phyloP scores from a whole-genome alignment of 139 green algal genomes.

The Marvania coccoides region DNA sequence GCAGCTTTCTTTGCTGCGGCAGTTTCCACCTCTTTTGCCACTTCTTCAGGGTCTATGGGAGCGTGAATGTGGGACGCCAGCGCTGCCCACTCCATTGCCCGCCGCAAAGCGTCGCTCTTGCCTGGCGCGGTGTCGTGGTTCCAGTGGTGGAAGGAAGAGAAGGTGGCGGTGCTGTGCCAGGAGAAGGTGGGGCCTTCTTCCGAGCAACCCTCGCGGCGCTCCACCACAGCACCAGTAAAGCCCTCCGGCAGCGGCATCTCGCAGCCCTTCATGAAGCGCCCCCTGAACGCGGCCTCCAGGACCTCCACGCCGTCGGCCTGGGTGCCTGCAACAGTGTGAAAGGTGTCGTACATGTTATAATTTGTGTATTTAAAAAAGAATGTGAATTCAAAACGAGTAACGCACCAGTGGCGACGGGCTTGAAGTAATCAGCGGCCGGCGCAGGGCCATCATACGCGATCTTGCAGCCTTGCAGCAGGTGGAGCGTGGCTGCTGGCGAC shows the following conservation, averaged over 20 bases:
- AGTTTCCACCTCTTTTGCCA: neutral
- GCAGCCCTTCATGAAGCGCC: neutral
- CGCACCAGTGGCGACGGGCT: constrained; percentile 1
- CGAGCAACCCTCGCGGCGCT: neutral
- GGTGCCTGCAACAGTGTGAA: neutral
- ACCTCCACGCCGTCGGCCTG: constrained; percentile 1
- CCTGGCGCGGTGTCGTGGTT: constrained; percentile 28
- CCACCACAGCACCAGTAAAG: constrained; percentile 22
- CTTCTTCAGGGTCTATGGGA: neutral
- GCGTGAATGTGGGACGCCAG: constrained; percentile 12
- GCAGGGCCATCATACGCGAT: constrained; percentile 16
- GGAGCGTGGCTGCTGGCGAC: neutral
- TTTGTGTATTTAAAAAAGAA: constrained; percentile 1
- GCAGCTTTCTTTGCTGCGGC: too few relatives aligned
- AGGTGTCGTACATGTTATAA: neutral
- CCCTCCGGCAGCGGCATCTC: constrained; percentile 23
- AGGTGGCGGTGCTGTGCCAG: constrained; percentile 7
- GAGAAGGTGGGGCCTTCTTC: neutral
- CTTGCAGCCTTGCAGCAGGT: constrained; percentile 7
- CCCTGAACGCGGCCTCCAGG: constrained; percentile 8
- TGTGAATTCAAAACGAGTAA: too few relatives aligned
- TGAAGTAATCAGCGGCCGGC: constrained; percentile 9
- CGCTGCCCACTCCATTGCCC: constrained; percentile 28
- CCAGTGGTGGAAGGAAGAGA: constrained; percentile 12
- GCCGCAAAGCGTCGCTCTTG: constrained; percentile 15